phyloP scores from a whole-genome alignment of 352 stramenopile genomes.

The Phytophthora brassicae region DNA sequence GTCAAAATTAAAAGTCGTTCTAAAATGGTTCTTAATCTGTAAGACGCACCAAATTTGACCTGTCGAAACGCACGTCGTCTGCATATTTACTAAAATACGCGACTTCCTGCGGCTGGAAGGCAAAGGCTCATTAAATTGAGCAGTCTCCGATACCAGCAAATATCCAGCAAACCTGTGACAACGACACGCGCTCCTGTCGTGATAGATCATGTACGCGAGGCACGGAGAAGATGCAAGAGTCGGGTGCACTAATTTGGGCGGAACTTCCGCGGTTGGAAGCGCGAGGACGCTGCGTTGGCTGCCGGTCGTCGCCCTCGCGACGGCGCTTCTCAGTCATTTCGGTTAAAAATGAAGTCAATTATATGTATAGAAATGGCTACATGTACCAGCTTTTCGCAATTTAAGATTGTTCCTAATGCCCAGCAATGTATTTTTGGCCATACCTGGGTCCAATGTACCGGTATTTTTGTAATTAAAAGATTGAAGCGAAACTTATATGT shows the following conservation, averaged over 20 bases:
- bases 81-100: constrained; percentile 65
- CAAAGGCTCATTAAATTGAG: background rate
- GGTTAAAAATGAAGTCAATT: no score
- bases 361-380: no score
- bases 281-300: constrained; percentile 4
- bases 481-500: no score
- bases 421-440: no score
- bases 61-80: constrained; percentile 55
- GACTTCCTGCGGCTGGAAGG: constrained; percentile 59
- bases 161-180: constrained; percentile 19
- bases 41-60: constrained; percentile 57
- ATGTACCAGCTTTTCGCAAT: no score
- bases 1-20: background rate
- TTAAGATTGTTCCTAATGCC: no score
- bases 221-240: constrained; percentile 19
- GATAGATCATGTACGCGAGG: constrained; percentile 30
- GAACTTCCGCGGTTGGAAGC: background rate
- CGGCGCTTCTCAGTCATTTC: constrained; percentile 25
- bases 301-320: background rate
- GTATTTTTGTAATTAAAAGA: no score
- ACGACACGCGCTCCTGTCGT: constrained; percentile 19
- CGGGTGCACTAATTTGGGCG: background rate
- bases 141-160: background rate
- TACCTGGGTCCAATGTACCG: no score
- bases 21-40: background rate